Percentiles rank a stretch among this genome's conserved stretches.
Evolutionary conservation across 352 stramenopile genomes (phyloP).

Genomic region (Phytopythium litorale): DNA sequence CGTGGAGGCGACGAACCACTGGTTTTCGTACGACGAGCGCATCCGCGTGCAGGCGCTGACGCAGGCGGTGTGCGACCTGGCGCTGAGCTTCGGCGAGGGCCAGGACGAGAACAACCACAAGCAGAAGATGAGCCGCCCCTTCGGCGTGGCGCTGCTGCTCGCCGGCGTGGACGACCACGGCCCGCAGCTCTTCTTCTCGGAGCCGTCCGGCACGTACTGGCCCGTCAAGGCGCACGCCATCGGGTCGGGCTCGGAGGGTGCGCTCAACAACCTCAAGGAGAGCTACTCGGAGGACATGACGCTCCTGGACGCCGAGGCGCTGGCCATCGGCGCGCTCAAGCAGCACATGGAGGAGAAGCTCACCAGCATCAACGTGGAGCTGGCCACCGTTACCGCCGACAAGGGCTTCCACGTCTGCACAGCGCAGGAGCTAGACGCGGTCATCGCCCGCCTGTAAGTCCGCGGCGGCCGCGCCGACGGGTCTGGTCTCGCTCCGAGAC

Average conservation of each 20-base stretch:
- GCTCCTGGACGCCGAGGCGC: conserved; percentile 94
- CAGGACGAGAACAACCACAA: conserved; percentile 94
- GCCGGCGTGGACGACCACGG: conserved; percentile 94
- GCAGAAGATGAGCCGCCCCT: conserved; percentile 98
- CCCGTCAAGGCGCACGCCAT: conserved; percentile 99
- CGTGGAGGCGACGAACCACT: conserved; percentile 98
- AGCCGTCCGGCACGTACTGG: conserved; percentile 98
- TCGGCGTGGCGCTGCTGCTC: conserved; percentile 98
- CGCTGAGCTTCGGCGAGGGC: conserved; percentile 94
- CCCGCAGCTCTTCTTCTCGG: conserved; percentile 95
- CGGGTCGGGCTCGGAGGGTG: conserved; percentile 96
- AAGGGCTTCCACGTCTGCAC: conserved; percentile 96
- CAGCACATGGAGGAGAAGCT: conserved; percentile 99
- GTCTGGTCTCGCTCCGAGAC: background rate
- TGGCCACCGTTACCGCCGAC: conserved; percentile 93
- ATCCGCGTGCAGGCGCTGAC: conserved; percentile 98
- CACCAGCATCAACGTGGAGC: conserved; percentile 97
- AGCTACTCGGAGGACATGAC: conserved; percentile 96
- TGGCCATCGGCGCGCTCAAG: conserved; percentile 96
- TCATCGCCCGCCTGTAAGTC: conserved; percentile 82
- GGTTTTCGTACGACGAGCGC: conserved; percentile 97
- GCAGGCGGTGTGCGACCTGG: conserved; percentile 98
- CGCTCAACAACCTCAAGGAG: conserved; percentile 98
- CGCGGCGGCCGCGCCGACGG: background rate
- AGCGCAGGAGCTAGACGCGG: conserved; percentile 89